A percentile compares a stretch with the other conserved stretches of the same genome.
These are phyloP conservation scores for Asclepias syriaca DNA, from an alignment of 257 asterid genomes.

Conservation along the genomic window DNA sequence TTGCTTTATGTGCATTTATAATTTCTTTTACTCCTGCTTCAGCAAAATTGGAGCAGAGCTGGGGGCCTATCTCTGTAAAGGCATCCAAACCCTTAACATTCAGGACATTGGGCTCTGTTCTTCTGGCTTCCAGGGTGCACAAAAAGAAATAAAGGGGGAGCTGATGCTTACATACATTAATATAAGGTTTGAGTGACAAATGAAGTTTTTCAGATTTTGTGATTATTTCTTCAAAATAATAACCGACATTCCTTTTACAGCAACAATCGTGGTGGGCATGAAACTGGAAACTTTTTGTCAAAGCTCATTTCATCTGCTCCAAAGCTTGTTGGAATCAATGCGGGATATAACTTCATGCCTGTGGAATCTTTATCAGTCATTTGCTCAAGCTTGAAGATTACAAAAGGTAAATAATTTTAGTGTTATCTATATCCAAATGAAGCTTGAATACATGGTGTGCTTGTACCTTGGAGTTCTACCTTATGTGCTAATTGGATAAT, in stretches of 20 bases:
- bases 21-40: conserved; percentile 24
- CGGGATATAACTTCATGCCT: conserved; percentile 74
- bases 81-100: conserved; percentile 55
- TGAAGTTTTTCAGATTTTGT: neutral
- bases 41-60: conserved; percentile 65
- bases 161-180: conserved; percentile 51
- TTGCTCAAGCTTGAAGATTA: conserved; percentile 41
- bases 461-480: neutral
- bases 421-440: neutral
- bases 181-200: conserved; percentile 52
- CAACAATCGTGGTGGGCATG: conserved; percentile 72
- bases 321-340: conserved; percentile 49
- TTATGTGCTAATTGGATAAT: neutral
- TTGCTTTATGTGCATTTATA: neutral
- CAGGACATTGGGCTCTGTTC: conserved; percentile 75
- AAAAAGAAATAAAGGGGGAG: conserved; percentile 34
- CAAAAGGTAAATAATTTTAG: conserved; percentile 45
- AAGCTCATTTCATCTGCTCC: conserved; percentile 51
- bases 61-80: conserved; percentile 59
- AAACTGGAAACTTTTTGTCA: conserved; percentile 66
- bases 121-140: conserved; percentile 56
- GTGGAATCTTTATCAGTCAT: conserved; percentile 55
- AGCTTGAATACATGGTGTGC: neutral
- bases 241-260: conserved; percentile 37
- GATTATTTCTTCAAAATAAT: conserved; percentile 10